These are phyloP conservation scores for Calocybe gangraenosa DNA, from an alignment of 768 basidiomycete genomes.

Conservation along the genomic window DNA sequence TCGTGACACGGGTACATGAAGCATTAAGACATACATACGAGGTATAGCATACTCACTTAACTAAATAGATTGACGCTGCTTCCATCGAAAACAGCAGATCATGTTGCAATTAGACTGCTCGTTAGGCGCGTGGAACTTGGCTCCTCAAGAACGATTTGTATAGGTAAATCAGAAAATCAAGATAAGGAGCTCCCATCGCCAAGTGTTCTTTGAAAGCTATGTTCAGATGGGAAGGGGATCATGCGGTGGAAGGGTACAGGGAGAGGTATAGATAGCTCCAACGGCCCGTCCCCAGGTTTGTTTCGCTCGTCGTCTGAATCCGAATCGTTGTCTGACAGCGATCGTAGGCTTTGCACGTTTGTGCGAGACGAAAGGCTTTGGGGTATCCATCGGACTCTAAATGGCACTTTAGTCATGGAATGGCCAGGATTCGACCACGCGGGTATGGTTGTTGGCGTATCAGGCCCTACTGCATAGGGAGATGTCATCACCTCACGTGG, in stretches of 20 bases:
- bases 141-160: slow-evolving; percentile 6
- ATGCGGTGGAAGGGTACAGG: slow-evolving; percentile 24
- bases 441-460: slow-evolving; percentile 28
- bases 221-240: slow-evolving; percentile 17
- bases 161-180: slow-evolving; percentile 17
- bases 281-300: slow-evolving; percentile 1
- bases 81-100: too few relatives aligned
- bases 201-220: slow-evolving; percentile 14
- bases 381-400: slow-evolving; percentile 39
- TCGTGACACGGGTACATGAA: too few relatives aligned
- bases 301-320: slow-evolving; percentile 16
- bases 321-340: slow-evolving; percentile 23
- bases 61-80: too few relatives aligned
- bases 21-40: too few relatives aligned
- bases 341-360: slow-evolving; percentile 20
- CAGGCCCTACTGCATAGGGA: slow-evolving; percentile 36
- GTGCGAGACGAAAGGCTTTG: slow-evolving; percentile 28
- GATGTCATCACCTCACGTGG: slow-evolving; percentile 3
- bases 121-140: too few relatives aligned
- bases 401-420: slow-evolving; percentile 16
- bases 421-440: slow-evolving; percentile 12
- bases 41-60: too few relatives aligned
- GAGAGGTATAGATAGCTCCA: too few relatives aligned
- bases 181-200: slow-evolving; percentile 31
- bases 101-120: too few relatives aligned